Base-by-base conservation (phyloP, 2,329 filamentous ascomycete genomes). In the Aspergillus udagawae region DNA sequence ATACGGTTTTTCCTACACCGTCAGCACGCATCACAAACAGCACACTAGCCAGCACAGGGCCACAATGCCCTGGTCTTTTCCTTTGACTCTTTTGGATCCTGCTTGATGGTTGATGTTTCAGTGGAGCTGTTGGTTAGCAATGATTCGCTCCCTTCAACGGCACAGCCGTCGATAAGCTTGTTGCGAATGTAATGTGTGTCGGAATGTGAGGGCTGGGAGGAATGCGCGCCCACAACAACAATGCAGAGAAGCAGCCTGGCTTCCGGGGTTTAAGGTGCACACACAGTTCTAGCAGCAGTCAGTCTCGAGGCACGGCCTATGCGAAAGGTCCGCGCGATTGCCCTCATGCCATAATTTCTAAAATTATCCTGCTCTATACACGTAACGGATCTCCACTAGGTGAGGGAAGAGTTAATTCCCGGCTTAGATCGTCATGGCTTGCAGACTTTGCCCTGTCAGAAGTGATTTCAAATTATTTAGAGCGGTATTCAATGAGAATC, bases 181-280 rank as follows among this genome's bases (percentile, higher is more conserved):
- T 57, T 63, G 64, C 14, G 67, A 69, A 67, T 70, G 65, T 61
- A 69, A 67, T 70, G 65, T 61, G 59, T 52, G 42, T 47, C 58
- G 63, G 66, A 60, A 70, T 69, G 66, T 54, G 56, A 58, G 59
- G 66, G 63, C 61, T 69, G 60, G 63, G 59, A 59, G 66, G 71
- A 72, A 75, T 73, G 69, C 55, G 60, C 59, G 64, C 68, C 67
- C 56, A 58, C 62, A 56, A 55, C 56, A 69, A 65, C 62, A 70
- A 74, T 75, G 71, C 59, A 63, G 57, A 55, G 56, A 66, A 63
- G 45, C 52, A 63, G 59, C 60, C 58, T 53, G 63, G 60, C 41
- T 66, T 65, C 64, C 60, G 57, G 64, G 62, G 29, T 9, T n/a
- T 65, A 64, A 64, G 56, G 54, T 1, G 21, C 35, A 45, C 38